Evolutionary conservation across 345 rosid species (phyloP).

Genomic region (Brassica carinata): DNA sequence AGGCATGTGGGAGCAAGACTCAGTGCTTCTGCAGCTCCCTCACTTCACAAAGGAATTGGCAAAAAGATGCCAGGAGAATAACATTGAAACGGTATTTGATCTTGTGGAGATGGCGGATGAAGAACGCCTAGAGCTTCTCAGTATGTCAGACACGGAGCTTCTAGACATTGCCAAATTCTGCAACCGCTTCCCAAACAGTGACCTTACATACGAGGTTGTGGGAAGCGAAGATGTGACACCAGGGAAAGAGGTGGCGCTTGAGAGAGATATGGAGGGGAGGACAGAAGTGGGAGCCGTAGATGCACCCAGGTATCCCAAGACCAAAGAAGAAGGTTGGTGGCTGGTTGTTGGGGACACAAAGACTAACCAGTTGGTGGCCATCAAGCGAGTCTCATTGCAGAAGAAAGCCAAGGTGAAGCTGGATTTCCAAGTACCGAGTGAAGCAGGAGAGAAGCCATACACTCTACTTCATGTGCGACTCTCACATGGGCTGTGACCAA

Average conservation of each 20-base stretch:
- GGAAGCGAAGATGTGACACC: constrained; percentile 50
- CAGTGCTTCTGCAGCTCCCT: constrained; percentile 85
- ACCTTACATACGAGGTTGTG: constrained; percentile 63
- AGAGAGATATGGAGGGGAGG: constrained; percentile 76
- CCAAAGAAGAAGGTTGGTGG: constrained; percentile 98
- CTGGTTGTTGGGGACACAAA: constrained; percentile 81
- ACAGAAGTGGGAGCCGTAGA: constrained; percentile 78
- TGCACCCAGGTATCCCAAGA: constrained; percentile 67
- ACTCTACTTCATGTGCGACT: constrained; percentile 82
- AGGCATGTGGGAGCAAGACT: constrained; percentile 91
- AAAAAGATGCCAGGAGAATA: constrained; percentile 75
- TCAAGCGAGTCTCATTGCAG: constrained; percentile 75
- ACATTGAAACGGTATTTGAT: constrained; percentile 74
- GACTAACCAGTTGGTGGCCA: constrained; percentile 74
- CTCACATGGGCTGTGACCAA: constrained; percentile 84
- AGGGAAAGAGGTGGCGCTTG: constrained; percentile 65
- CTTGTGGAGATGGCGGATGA: constrained; percentile 86
- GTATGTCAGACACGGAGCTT: constrained; percentile 66
- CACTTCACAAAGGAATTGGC: constrained; percentile 81
- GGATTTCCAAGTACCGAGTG: constrained; percentile 67
- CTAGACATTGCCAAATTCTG: constrained; percentile 80
- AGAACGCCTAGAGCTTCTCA: constrained; percentile 73
- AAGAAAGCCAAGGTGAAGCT: constrained; percentile 74
- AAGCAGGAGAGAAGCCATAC: constrained; percentile 60
- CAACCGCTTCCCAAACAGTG: constrained; percentile 83